These are phyloP conservation scores for Phytophthora foliorum DNA, from an alignment of 352 stramenopile genomes.

Conservation along the genomic window DNA sequence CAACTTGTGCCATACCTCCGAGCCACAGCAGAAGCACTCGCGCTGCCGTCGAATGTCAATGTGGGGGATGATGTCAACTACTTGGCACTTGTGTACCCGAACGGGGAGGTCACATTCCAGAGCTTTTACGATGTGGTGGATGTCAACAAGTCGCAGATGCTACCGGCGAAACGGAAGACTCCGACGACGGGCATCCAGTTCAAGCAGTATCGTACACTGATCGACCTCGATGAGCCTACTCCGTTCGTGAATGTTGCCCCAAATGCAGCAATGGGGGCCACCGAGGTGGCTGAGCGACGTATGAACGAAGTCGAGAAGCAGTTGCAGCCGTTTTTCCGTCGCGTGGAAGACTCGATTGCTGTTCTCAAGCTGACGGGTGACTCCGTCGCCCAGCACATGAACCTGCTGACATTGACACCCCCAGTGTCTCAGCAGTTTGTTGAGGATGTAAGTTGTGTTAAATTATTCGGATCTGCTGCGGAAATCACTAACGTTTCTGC, in stretches of 20 bases:
- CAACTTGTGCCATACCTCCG: constrained; percentile 65
- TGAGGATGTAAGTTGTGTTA: constrained; percentile 29
- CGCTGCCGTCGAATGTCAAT: constrained; percentile 25
- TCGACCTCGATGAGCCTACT: constrained; percentile 61
- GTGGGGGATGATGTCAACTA: constrained; percentile 44
- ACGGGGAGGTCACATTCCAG: constrained; percentile 23
- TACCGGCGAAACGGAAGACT: constrained; percentile 36
- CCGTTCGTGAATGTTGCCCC: constrained; percentile 37
- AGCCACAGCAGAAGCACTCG: constrained; percentile 49
- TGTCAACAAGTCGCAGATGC: constrained; percentile 47
- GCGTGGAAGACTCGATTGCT: constrained; percentile 48
- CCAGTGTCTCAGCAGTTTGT: constrained; percentile 18
- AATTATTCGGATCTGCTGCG: neutral
- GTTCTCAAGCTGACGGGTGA: constrained; percentile 37
- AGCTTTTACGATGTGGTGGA: constrained; percentile 48
- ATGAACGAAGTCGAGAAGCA: constrained; percentile 60
- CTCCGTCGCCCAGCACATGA: constrained; percentile 41
- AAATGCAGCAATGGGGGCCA: constrained; percentile 23
- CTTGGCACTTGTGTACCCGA: constrained; percentile 51
- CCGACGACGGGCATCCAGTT: constrained; percentile 28
- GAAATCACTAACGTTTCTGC: neutral
- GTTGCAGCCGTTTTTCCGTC: constrained; percentile 54
- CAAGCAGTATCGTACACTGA: constrained; percentile 49
- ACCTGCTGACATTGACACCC: constrained; percentile 47
- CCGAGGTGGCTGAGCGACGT: constrained; percentile 42